phyloP scores from a whole-genome alignment of 495 filamentous ascomycete species.

The Lasiosphaeris hirsuta region DNA sequence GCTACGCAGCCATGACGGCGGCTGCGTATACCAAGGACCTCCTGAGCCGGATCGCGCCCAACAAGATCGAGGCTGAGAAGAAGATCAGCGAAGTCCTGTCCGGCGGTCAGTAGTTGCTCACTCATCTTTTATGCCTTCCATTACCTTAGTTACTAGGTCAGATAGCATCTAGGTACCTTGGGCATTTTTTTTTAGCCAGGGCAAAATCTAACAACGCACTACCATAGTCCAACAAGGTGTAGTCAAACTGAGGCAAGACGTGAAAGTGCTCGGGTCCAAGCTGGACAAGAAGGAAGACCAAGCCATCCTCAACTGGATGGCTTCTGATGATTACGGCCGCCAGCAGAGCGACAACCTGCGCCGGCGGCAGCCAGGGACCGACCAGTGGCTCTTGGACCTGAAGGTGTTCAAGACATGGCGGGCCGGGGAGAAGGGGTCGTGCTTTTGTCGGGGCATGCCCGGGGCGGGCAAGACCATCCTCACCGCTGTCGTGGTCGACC shows the following conservation, averaged over 20 bases:
- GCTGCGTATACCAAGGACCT: constrained; percentile 34
- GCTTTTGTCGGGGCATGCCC: constrained; percentile 45
- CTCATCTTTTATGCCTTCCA: neutral
- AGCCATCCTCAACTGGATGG: constrained; percentile 7
- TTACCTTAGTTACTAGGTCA: neutral
- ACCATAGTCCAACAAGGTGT: too few species aligned
- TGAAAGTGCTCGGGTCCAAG: too few species aligned
- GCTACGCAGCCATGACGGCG: constrained; percentile 32
- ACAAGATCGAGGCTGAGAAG: constrained; percentile 33
- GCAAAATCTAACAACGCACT: too few species aligned
- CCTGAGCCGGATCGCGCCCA: constrained; percentile 27
- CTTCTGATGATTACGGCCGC: constrained; percentile 16
- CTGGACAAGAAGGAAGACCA: neutral
- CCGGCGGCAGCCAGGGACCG: constrained; percentile 29
- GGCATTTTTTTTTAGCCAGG: too few species aligned
- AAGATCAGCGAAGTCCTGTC: constrained; percentile 31
- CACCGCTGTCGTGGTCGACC: constrained; percentile 33
- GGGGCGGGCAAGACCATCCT: constrained; percentile 37
- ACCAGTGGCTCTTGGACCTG: constrained; percentile 39
- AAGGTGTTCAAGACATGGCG: constrained; percentile 32
- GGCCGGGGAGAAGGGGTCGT: constrained; percentile 13
- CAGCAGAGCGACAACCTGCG: constrained; percentile 16
- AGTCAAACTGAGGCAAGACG: too few species aligned
- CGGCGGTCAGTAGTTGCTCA: constrained; percentile 6
- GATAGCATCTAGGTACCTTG: too few species aligned